These are phyloP conservation scores for Phanerochaete carnosa DNA, from an alignment of 768 basidiomycete species.

Conservation along the genomic window DNA sequence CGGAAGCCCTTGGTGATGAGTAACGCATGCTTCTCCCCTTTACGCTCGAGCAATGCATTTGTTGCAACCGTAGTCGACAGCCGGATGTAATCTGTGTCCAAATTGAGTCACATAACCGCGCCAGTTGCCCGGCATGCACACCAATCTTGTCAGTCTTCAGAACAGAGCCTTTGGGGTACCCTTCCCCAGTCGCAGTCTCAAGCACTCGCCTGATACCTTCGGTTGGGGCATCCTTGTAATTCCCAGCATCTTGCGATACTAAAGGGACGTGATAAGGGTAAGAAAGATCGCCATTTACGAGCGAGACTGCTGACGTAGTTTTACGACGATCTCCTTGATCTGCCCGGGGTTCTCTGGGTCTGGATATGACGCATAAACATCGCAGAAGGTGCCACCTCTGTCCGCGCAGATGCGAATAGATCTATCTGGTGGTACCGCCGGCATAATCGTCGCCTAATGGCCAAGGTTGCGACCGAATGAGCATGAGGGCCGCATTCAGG, in stretches of 20 bases:
- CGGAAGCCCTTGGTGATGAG: constrained; percentile 90
- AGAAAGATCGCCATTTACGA: background rate
- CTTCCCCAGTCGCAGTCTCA: constrained; percentile 68
- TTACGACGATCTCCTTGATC: constrained; percentile 83
- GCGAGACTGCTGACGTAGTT: constrained; percentile 59
- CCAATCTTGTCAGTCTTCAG: constrained; percentile 82
- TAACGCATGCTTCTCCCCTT: constrained; percentile 88
- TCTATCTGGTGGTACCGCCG: constrained; percentile 40
- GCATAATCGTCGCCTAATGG: background rate
- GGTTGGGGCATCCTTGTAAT: constrained; percentile 91
- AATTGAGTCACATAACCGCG: background rate
- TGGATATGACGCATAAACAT: constrained; percentile 83
- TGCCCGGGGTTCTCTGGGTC: constrained; percentile 59
- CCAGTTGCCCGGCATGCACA: constrained; percentile 26
- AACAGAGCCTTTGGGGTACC: constrained; percentile 61
- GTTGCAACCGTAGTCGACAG: constrained; percentile 95
- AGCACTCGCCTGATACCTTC: constrained; percentile 89
- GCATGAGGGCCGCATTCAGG: background rate
- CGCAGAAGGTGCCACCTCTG: constrained; percentile 91
- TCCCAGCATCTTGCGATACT: constrained; percentile 88
- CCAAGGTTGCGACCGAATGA: background rate
- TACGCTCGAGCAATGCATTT: constrained; percentile 92
- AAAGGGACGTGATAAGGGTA: background rate
- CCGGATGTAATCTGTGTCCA: constrained; percentile 73
- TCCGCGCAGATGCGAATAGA: constrained; percentile 87